These are phyloP conservation scores for Raffaelea ambrosiae DNA, from an alignment of 2,329 filamentous ascomycete genomes.

Conservation along the genomic window DNA sequence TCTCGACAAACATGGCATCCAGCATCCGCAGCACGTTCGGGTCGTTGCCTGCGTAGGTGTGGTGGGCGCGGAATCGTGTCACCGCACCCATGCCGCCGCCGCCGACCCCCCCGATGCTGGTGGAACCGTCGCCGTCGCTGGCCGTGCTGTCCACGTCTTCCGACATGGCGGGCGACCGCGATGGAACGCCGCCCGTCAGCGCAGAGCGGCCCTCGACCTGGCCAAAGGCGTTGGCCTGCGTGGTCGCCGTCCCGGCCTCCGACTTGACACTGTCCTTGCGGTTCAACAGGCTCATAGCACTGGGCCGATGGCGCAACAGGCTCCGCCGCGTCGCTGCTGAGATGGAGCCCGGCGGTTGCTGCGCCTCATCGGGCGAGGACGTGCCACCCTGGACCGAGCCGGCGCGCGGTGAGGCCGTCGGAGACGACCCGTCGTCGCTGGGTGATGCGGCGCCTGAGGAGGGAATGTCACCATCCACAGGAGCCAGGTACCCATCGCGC, in stretches of 20 bases:
- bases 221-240: constrained; percentile 51
- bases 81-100: constrained; percentile 8
- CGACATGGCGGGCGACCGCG: constrained; percentile 12
- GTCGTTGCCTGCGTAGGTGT: constrained; percentile 79
- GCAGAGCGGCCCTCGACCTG: constrained; percentile 50
- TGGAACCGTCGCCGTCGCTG: constrained; percentile 10
- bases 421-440: constrained; percentile 12
- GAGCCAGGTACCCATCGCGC: constrained; percentile 11
- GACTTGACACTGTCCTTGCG: constrained; percentile 52
- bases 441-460: constrained; percentile 15
- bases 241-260: constrained; percentile 49
- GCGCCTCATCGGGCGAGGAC: neutral
- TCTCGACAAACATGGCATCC: constrained; percentile 75
- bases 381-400: neutral
- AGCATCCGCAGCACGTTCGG: constrained; percentile 62
- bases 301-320: constrained; percentile 45
- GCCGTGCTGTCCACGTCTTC: constrained; percentile 13
- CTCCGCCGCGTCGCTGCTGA: constrained; percentile 1
- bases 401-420: no score
- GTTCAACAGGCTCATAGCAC: constrained; percentile 51
- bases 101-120: constrained; percentile 20
- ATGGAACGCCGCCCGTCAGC: constrained; percentile 18
- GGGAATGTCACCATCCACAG: constrained; percentile 17
- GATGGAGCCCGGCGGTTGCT: neutral
- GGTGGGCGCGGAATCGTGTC: constrained; percentile 51